A percentile compares a stretch with the other conserved stretches of the same genome.
Conservation (phyloP, 148 eudicot genomes). For the Agrostemma githago region DNA sequence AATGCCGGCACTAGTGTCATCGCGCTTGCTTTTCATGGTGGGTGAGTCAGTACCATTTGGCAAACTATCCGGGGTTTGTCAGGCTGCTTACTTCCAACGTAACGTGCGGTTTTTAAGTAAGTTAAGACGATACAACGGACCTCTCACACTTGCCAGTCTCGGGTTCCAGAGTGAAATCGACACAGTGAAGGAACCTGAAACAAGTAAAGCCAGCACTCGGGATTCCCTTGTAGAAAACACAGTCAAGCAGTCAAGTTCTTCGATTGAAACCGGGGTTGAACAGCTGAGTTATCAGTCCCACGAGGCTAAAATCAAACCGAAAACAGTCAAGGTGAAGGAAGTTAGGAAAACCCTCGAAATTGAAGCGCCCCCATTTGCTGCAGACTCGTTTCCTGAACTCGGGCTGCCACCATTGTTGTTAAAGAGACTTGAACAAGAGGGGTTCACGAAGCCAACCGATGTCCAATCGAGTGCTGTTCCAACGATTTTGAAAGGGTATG, state of each 20-base stretch:
- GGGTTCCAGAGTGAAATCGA: constrained; percentile 45
- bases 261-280: constrained; percentile 19
- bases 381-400: constrained; percentile 76
- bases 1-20: constrained; percentile 55
- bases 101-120: constrained; percentile 41
- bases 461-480: constrained; percentile 89
- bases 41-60: constrained; percentile 51
- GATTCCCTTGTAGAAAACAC: constrained; percentile 25
- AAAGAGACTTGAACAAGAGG: constrained; percentile 70
- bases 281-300: constrained; percentile 31
- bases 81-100: constrained; percentile 33
- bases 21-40: constrained; percentile 63
- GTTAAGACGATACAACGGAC: constrained; percentile 29
- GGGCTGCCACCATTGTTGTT: constrained; percentile 73
- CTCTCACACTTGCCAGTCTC: constrained; percentile 63
- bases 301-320: constrained; percentile 40
- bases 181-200: constrained; percentile 26
- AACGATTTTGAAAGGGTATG: constrained; percentile 57
- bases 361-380: constrained; percentile 72
- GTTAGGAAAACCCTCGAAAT: constrained; percentile 43
- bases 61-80: constrained; percentile 38
- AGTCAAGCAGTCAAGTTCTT: constrained; percentile 28
- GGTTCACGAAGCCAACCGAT: constrained; percentile 69
- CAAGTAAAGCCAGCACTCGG: constrained; percentile 22
- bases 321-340: constrained; percentile 31